A percentile compares a stretch with the other conserved stretches of the same genome.
Evolutionary conservation across 345 rosid genomes (phyloP).

Genomic region (Euphorbia peplus): DNA sequence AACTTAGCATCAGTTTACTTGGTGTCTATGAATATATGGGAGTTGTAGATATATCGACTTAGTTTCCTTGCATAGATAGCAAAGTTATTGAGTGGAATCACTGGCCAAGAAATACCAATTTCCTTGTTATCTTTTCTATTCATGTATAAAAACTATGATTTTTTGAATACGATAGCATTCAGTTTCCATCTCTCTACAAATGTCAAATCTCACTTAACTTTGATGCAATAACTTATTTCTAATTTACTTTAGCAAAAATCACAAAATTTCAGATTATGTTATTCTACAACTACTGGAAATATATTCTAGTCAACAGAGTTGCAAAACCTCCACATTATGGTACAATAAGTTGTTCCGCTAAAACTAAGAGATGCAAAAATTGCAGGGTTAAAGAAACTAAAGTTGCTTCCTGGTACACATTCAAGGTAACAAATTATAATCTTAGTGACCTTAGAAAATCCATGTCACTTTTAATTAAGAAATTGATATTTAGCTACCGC

Average conservation of each 20-base stretch:
- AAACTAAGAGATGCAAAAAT: background rate
- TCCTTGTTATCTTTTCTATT: too few species aligned
- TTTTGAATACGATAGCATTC: too few species aligned
- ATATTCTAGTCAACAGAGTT: background rate
- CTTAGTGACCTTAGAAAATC: background rate
- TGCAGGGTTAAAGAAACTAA: background rate
- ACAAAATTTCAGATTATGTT: background rate
- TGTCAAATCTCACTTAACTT: background rate
- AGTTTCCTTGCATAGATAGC: too few species aligned
- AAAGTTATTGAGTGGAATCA: too few species aligned
- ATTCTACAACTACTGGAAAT: background rate
- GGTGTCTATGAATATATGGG: too few species aligned
- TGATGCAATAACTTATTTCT: background rate
- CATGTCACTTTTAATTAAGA: background rate
- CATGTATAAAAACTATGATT: too few species aligned
- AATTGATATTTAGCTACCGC: background rate
- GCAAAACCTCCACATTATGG: background rate
- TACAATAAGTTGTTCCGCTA: background rate
- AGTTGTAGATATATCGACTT: too few species aligned
- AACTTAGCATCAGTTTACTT: too few species aligned
- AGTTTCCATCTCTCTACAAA: too few species aligned
- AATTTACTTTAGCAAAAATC: background rate
- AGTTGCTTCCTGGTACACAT: background rate
- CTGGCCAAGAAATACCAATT: too few species aligned
- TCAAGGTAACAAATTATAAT: background rate